These are phyloP conservation scores for Sequoiadendron giganteum DNA, from an alignment of 75 land plant genomes.

Conservation along the genomic window DNA sequence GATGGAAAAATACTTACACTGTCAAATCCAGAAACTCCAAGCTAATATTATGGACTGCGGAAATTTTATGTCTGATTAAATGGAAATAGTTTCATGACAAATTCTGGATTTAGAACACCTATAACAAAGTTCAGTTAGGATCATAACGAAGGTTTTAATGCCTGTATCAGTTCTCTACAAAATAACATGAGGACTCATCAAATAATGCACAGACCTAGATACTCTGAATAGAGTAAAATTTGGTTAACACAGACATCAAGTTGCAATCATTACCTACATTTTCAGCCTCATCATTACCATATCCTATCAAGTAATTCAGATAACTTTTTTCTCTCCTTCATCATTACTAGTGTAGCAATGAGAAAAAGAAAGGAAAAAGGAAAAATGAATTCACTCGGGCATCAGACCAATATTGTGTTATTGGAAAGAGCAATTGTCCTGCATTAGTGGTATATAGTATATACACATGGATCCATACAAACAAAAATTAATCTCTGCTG, in stretches of 20 bases:
- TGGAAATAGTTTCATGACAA: not conserved
- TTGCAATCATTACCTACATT: not conserved
- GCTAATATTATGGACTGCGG: no score
- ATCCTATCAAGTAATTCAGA: no score
- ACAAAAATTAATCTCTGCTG: not conserved
- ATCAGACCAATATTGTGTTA: not conserved
- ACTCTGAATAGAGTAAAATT: not conserved
- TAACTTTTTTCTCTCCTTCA: not conserved
- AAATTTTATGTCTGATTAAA: not conserved
- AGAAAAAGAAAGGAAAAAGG: not conserved
- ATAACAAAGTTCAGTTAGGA: not conserved
- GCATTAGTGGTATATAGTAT: not conserved
- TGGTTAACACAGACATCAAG: conserved; percentile 5
- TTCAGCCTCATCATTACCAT: no score
- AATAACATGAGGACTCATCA: not conserved
- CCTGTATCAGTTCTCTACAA: not conserved
- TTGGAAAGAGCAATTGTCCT: not conserved
- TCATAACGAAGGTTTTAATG: not conserved
- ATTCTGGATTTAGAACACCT: not conserved
- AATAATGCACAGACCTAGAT: not conserved
- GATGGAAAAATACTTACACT: no score
- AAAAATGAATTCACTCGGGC: not conserved
- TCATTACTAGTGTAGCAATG: not conserved
- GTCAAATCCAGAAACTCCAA: no score
- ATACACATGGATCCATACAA: not conserved